Base-by-base conservation (phyloP, 2,329 filamentous ascomycete genomes). In the Talaromyces pinophilus region DNA sequence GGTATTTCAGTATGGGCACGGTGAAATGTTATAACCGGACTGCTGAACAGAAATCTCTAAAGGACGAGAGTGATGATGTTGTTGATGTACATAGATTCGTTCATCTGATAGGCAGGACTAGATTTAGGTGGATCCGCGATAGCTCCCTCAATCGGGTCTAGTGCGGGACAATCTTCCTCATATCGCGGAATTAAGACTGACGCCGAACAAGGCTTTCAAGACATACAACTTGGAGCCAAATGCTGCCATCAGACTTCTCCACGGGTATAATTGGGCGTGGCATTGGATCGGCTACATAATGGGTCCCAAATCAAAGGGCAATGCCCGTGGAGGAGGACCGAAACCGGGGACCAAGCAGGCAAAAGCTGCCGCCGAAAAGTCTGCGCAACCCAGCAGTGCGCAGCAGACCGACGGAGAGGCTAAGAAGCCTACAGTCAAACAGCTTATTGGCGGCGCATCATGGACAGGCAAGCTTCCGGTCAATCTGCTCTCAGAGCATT, bases 381-480 rank as follows among this genome's bases (percentile, higher is more conserved):
- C 72, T 4, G 67, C 71, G 30, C 74, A 76, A 64, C 74, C 65
- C 48, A 72, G 74, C 71, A 78, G 73, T 68, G 75, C 69, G 67
- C 70, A 68, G 65, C 73, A 70, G 69, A 77, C 80, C 59, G 79
- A 76, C 6, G 69, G 76, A 17, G 78, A 80, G 46, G 77, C 80
- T n/a, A 88, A 87, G 76, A 87, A 85, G 71, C 86, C 87, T 48
- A 83, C 87, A 59, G 86, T 85, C 25, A 82, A 86, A 78, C 92
- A 96, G 72, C 82, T 99, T 70, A 96, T 99, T 74, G 95, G 93
- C 50, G 95, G 95, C 59, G 88, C 92, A 67, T 97, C 93, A 71
- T 99, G 95, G 95, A 99, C 95, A 0, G 95, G 95, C 48, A 99
- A 99, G 78, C 82, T 99, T 38, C 95, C 95, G 1, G 91, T 97